Conservation (phyloP, 495 filamentous ascomycete species). For the Daldinia loculata region DNA sequence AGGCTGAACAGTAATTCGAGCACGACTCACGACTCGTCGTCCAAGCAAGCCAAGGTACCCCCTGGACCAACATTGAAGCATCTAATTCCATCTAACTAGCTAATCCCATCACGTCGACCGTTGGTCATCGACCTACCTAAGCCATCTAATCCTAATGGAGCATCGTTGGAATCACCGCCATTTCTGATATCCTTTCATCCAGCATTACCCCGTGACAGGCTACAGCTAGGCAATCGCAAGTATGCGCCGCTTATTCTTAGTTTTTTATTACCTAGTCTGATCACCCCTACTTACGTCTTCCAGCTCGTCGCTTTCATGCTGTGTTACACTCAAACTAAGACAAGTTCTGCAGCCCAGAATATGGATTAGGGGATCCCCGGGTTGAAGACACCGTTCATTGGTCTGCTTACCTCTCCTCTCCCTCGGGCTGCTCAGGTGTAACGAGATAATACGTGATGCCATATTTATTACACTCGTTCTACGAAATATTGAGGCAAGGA, state of each 20-base stretch:
- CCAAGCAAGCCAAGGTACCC: background rate
- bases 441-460: conserved; percentile 23
- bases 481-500: conserved; percentile 9
- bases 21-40: background rate
- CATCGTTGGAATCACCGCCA: conserved; percentile 24
- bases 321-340: conserved; percentile 37
- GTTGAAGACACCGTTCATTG: conserved; percentile 28
- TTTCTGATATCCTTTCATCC: conserved; percentile 25
- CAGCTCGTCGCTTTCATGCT: conserved; percentile 28
- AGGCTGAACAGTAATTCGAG: conserved; percentile 13
- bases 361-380: conserved; percentile 35
- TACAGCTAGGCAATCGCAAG: conserved; percentile 4
- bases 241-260: conserved; percentile 22
- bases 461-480: conserved; percentile 21
- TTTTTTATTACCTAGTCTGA: conserved; percentile 15
- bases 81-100: conserved; percentile 17
- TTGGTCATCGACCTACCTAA: conserved; percentile 11
- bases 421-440: conserved; percentile 27
- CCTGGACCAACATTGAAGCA: background rate
- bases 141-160: conserved; percentile 20
- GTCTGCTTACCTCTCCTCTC: conserved; percentile 1
- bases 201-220: conserved; percentile 24
- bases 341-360: conserved; percentile 42
- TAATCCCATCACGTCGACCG: conserved; percentile 23
- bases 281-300: conserved; percentile 6